These are phyloP conservation scores for Scenedesmus sp. DNA, from an alignment of 163 green algal species.

Conservation along the genomic window DNA sequence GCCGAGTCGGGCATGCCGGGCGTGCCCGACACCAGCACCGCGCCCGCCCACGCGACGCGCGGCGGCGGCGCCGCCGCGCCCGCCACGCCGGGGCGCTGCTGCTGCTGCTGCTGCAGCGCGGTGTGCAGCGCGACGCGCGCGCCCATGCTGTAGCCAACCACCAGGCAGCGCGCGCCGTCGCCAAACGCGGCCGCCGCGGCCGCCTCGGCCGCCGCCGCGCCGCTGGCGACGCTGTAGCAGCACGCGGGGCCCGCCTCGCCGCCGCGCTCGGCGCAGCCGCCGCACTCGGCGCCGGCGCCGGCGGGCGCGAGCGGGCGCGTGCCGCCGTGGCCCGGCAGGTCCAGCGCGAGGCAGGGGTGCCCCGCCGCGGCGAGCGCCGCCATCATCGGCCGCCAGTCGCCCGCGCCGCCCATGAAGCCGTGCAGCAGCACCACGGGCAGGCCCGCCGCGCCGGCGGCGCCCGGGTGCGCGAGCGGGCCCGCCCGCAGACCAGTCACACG, in stretches of 20 bases:
- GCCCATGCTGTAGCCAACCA: constrained; percentile 92
- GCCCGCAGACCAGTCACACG: constrained; percentile 5
- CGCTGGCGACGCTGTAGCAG: constrained; percentile 18
- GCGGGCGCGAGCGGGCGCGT: too few species aligned
- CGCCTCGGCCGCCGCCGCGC: constrained; percentile 42
- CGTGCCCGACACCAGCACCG: constrained; percentile 56
- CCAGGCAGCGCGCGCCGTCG: constrained; percentile 8
- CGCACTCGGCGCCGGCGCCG: too few species aligned
- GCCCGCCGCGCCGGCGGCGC: neutral
- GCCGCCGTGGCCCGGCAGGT: constrained; percentile 83
- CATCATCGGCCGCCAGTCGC: constrained; percentile 82
- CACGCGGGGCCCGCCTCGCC: neutral
- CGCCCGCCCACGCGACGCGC: constrained; percentile 25
- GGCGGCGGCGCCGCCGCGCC: neutral
- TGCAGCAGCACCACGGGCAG: constrained; percentile 83
- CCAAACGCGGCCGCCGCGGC: constrained; percentile 44
- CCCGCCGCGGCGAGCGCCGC: constrained; percentile 52
- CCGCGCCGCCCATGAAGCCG: constrained; percentile 80
- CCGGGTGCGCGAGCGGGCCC: neutral
- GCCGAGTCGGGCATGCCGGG: constrained; percentile 58
- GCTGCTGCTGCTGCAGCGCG: constrained; percentile 14
- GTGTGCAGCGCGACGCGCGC: constrained; percentile 75
- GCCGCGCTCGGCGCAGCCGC: neutral
- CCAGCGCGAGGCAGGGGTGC: constrained; percentile 70
- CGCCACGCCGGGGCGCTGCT: neutral